These are phyloP conservation scores for Coemansia sp. DNA, from an alignment of 192 early-diverging fungal genomes.

Conservation along the genomic window DNA sequence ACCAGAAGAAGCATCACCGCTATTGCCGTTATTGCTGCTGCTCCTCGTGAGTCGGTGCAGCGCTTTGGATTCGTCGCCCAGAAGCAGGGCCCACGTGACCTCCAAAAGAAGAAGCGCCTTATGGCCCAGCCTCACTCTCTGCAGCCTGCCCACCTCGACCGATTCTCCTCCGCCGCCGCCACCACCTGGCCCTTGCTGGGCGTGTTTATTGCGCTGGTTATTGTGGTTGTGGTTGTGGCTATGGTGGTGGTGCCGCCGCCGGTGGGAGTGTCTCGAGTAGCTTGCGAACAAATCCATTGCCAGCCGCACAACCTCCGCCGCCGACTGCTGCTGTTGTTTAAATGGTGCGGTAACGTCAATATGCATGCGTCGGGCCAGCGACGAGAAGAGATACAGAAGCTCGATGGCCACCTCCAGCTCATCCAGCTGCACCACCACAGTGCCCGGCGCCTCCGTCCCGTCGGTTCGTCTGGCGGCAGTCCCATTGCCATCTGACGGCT, in stretches of 20 bases:
- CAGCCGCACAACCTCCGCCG: slow-evolving; percentile 24
- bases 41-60: slow-evolving; percentile 6
- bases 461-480: not conserved
- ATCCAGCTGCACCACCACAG: slow-evolving; percentile 13
- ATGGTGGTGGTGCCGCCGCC: slow-evolving; percentile 7
- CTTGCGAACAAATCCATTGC: slow-evolving; percentile 35
- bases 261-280: slow-evolving; percentile 20
- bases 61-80: slow-evolving; percentile 42
- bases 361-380: slow-evolving; percentile 9
- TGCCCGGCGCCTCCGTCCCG: not conserved
- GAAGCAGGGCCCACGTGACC: slow-evolving; percentile 32
- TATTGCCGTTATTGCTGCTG: not conserved
- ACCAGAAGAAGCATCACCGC: not conserved
- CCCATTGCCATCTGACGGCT: not conserved
- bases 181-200: not conserved
- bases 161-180: not conserved
- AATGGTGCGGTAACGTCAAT: not conserved
- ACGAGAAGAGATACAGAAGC: slow-evolving; percentile 36
- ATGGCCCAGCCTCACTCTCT: slow-evolving; percentile 46
- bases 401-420: slow-evolving; percentile 45
- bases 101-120: slow-evolving; percentile 46
- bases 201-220: not conserved
- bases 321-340: not conserved
- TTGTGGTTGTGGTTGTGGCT: not conserved
- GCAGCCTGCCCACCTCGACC: slow-evolving; percentile 19